Base-by-base conservation (phyloP, 257 asterid species). In the Fraxinus anomala region DNA sequence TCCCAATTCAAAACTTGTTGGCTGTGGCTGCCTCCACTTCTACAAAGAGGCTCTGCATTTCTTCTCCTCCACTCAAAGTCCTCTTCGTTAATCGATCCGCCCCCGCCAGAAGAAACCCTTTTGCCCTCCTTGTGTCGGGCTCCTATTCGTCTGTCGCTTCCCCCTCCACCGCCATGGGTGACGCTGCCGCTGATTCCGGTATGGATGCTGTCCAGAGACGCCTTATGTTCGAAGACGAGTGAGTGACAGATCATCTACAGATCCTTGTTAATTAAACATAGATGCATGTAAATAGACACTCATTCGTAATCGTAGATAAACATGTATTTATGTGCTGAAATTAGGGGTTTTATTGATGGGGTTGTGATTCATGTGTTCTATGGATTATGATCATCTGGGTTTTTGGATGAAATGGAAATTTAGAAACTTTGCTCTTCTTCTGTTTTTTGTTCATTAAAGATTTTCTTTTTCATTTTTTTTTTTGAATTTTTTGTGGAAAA, bases 181-280 rank as follows among this genome's bases (percentile, higher is more conserved):
- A 86, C 61, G 77, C 82, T 82, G 66, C 88, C 44, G 88, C 83
- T 51, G 98, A 93, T 86, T 85, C 94, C 74, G 78, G 82, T 79
- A 92, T 94, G 98, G 98, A 94, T 68, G 97, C 97, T 76, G 98
- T 94, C 65, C 98, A 92, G 87, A 83, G 94, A 73, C 92, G 97
- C 69, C 98, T 94, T 86, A 94, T 94, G 98, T 94, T 94, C 80
- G 98, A 94, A 33, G 98, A 94, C 89, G 97, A 94, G 98, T 92
- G 10, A 59, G 92, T 88, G 23, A 74, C 76, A 24, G 0, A 47
- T 9, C 33, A 28, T 2, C 19, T 19, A n/a, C 13, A 7, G 1
- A 26, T 11, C 13, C 61, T 30, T 70, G 17, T 23, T 10, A 11
- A 65, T 71, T 56, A 63, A 23, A 24, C 34, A 63, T 26, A 9